A percentile compares a stretch with the other conserved stretches of the same genome.
phyloP scores from a whole-genome alignment of 257 asterid genomes.

The Datura wrightii region DNA sequence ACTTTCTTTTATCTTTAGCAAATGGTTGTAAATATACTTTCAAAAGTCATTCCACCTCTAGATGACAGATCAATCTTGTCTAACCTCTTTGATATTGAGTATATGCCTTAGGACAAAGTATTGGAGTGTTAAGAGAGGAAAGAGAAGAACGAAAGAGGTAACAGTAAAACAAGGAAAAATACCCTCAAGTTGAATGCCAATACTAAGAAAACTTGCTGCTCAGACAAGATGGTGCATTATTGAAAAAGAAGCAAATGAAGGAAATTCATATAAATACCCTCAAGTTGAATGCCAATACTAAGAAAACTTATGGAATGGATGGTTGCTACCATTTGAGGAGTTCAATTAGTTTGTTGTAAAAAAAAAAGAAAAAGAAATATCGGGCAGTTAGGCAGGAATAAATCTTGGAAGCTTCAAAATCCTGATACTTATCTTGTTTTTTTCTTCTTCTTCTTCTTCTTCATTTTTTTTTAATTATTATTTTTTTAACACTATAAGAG shows the following conservation, averaged over 20 bases:
- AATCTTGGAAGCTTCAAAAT: neutral
- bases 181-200: no score
- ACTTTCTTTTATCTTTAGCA: neutral
- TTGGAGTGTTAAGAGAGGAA: neutral
- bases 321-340: neutral
- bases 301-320: neutral
- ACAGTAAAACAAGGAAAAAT: slow-evolving; percentile 7
- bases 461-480: neutral
- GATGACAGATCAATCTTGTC: neutral
- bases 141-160: neutral
- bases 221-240: neutral
- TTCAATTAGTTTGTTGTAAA: neutral
- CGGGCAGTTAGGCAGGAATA: neutral
- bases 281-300: slow-evolving; percentile 1
- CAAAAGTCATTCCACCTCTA: neutral
- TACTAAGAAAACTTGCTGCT: no score
- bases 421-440: neutral
- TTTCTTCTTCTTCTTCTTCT: no score
- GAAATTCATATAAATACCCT: neutral
- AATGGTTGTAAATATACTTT: neutral
- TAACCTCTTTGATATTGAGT: neutral
- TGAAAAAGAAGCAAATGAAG: neutral
- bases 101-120: slow-evolving; percentile 7
- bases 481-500: neutral
- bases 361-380: neutral